Evolutionary conservation across 805 yeast genomes (phyloP), one percentile per base, ranked within the genome.

Genomic region (Jamesozyma gamospora): DNA sequence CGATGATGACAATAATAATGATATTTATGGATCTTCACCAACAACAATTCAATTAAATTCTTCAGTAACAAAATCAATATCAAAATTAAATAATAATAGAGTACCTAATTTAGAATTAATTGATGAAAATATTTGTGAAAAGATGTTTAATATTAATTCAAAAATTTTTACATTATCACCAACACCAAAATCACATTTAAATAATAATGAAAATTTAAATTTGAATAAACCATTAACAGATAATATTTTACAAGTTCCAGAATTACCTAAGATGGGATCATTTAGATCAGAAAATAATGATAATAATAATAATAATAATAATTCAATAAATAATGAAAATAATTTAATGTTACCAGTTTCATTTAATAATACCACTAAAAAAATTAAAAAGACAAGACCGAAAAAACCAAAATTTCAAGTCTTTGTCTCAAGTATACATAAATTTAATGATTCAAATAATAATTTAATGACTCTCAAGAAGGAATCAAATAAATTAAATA

Each of bases 251-350:
- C 46, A 43, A 16, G 51, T 58, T 3, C 62, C 61, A 1, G 63
- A 58, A 36, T 44, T 60, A 34, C 64, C 64, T 11, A 60, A 58
- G 35, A 60, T 60, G 64, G 64, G 64, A 3, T 58, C 63, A 3
- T 60, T 60, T 42, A 53, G 43, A 29, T 56, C 58, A 35, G 58
- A 53, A 9, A 24, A 28, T 3, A 26, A 13, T 10, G 15, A 26
- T 10, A 9, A n/a, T 9, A 24, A 28, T 3, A 26, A 13, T n/a
- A 19, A 26, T 10, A 5, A n/a, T 9, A n/a, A 16, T n/a, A 29
- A 29, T 14, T n/a, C n/a, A n/a, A n/a, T n/a, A n/a, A 24, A 16
- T n/a, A 12, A 17, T 14, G 26, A 9, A 7, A 16, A 12, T 14
- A 28, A 11, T n/a, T 3, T 17, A 31, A 31, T 26, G n/a, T 3